Evolutionary conservation across 2,329 filamentous ascomycete species (phyloP).

Genomic region (Elsinoe australis): DNA sequence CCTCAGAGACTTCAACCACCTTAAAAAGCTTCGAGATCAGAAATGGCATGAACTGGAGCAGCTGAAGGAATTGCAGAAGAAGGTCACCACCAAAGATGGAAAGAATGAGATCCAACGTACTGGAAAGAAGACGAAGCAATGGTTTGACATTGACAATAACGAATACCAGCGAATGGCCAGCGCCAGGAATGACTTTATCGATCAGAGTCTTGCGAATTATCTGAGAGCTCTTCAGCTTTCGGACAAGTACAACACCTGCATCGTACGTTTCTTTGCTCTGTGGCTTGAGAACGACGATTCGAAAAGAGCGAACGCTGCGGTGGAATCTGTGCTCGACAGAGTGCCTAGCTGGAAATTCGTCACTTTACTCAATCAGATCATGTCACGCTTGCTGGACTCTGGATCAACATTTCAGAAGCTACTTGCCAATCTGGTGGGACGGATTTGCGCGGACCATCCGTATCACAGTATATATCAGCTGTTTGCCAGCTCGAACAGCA

Average conservation of each 20-base stretch:
- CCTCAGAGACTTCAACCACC: constrained; percentile 72
- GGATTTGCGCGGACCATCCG: constrained; percentile 86
- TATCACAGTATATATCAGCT: constrained; percentile 98
- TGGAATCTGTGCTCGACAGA: constrained; percentile 58
- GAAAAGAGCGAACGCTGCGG: constrained; percentile 66
- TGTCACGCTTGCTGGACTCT: constrained; percentile 76
- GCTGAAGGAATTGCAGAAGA: constrained; percentile 53
- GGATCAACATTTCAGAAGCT: constrained; percentile 65
- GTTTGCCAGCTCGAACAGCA: constrained; percentile 64
- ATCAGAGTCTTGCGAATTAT: constrained; percentile 87
- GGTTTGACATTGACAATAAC: constrained; percentile 82
- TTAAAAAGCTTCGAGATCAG: constrained; percentile 69
- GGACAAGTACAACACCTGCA: constrained; percentile 81
- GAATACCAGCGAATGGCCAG: constrained; percentile 73
- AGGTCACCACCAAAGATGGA: constrained; percentile 25
- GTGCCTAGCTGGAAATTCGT: constrained; percentile 92
- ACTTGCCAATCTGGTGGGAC: constrained; percentile 64
- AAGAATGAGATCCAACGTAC: constrained; percentile 34
- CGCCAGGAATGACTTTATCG: constrained; percentile 74
- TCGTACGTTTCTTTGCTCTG: constrained; percentile 82
- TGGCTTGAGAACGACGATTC: constrained; percentile 87
- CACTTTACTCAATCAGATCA: constrained; percentile 86
- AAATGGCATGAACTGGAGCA: constrained; percentile 70
- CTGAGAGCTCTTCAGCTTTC: constrained; percentile 75
- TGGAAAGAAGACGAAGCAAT: constrained; percentile 66